Base-by-base conservation (phyloP, 2,329 filamentous ascomycete genomes). In the Thermothelomyces thermophilus region DNA sequence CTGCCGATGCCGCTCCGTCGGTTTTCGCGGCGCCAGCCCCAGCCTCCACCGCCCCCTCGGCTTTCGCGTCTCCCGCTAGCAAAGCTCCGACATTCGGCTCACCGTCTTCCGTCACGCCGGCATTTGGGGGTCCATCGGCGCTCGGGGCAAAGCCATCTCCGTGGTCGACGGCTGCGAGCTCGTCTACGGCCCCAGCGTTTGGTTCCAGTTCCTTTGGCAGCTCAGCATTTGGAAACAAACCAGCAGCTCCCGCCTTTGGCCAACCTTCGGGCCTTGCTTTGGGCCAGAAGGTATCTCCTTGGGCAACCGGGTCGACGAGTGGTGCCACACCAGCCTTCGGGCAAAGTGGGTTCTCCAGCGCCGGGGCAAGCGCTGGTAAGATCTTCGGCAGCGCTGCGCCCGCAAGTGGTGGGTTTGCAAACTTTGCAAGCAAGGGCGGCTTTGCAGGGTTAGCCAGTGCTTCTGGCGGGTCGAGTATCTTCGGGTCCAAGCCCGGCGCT, bases 401-500 rank as follows among this genome's bases (percentile, higher is more conserved):
- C 1, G 45, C 65, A 6, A 67, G 70, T 10, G 70, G 73, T 26
- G 76, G 74, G 0, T 80, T 80, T 58, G 71, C 79, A 20, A 68
- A 68, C 22, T 82, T 82, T 60, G 74, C 78, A 3, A 70, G 63
- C 24, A 71, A 76, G 51, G 68, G 75, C 3, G 80, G 79, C 1
- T 84, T 84, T 61, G 73, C 68, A 6, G 71, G 76, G 16, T 56
- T 80, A 20, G 66, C 63, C 11, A 69, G 68, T 20, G 64, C 60
- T 40, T 42, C 59, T 26, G 54, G 57, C 26, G 64, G 65, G 55
- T 60, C 64, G 16, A 72, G 60, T 39, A 67, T 72, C 50, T 73
- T 73, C 51, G 64, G 61, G 2, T 68, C 68, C 5, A 74, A 75
- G 48, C 62, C 70, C 17, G 58, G 69, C 9, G 55, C 58, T 33